Evolutionary conservation across 2,329 filamentous ascomycete species (phyloP).

Genomic region (Pyrenophora seminiperda): DNA sequence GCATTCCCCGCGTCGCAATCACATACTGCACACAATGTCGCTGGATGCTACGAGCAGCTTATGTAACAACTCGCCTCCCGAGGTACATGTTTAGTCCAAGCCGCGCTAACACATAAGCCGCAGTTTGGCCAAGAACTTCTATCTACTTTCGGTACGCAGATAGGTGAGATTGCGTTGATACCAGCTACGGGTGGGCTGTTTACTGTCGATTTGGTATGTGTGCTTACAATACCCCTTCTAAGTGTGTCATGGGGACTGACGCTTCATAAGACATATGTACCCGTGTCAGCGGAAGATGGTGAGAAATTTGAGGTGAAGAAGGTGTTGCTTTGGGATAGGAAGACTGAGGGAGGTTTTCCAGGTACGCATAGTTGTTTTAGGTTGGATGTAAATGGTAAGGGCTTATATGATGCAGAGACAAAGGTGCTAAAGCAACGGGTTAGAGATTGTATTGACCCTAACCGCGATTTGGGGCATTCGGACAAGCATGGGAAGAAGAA

Average conservation of each 20-base stretch:
- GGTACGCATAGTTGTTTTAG: slow-evolving; percentile 39
- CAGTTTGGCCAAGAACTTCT: slow-evolving; percentile 94
- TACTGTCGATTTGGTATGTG: slow-evolving; percentile 65
- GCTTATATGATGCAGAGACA: slow-evolving; percentile 61
- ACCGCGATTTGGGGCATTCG: slow-evolving; percentile 75
- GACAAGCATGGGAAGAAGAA: slow-evolving; percentile 51
- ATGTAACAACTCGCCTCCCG: slow-evolving; percentile 60
- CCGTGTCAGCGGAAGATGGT: slow-evolving; percentile 8
- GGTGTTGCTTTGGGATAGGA: slow-evolving; percentile 83
- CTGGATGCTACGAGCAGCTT: slow-evolving; percentile 87
- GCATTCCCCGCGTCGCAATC: slow-evolving; percentile 78
- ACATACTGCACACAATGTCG: slow-evolving; percentile 92
- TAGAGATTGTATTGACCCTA: slow-evolving; percentile 80
- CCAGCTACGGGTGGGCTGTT: slow-evolving; percentile 87
- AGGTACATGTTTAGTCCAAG: not conserved
- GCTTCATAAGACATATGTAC: slow-evolving; percentile 33
- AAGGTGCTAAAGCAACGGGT: slow-evolving; percentile 88
- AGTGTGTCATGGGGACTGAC: not conserved
- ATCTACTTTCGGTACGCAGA: slow-evolving; percentile 81
- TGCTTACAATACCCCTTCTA: not conserved
- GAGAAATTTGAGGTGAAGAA: slow-evolving; percentile 46
- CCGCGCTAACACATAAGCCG: not conserved
- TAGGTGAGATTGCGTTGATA: slow-evolving; percentile 87
- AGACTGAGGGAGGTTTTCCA: slow-evolving; percentile 84
- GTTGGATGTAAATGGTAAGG: not conserved